Percentiles rank a stretch among this genome's conserved stretches.
phyloP scores from a whole-genome alignment of 2,329 filamentous ascomycete species.

The Nannizziopsis barbatae region DNA sequence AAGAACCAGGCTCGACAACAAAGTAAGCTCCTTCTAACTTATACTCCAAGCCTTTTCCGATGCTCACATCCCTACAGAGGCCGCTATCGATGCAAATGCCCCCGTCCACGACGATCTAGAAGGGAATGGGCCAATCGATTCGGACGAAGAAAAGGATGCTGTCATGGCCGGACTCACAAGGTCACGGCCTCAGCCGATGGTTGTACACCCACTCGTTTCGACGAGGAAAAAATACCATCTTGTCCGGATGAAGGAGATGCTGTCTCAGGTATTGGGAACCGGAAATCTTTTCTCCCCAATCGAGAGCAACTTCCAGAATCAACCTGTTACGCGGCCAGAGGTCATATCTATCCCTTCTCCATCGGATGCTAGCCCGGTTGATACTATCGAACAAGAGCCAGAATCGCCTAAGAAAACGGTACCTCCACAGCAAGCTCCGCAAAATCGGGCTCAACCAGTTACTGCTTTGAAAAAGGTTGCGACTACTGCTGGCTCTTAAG shows the following conservation, averaged over 20 bases:
- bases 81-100: slow-evolving; percentile 86
- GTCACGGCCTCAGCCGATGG: slow-evolving; percentile 67
- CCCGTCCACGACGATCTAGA: slow-evolving; percentile 80
- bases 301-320: slow-evolving; percentile 23
- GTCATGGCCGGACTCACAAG: slow-evolving; percentile 64
- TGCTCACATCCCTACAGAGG: slow-evolving; percentile 48
- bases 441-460: slow-evolving; percentile 12
- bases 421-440: slow-evolving; percentile 12
- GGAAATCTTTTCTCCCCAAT: slow-evolving; percentile 36
- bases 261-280: slow-evolving; percentile 46
- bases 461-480: slow-evolving; percentile 1
- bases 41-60: neutral
- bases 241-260: slow-evolving; percentile 53
- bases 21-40: slow-evolving; percentile 48
- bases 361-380: slow-evolving; percentile 18
- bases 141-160: slow-evolving; percentile 81
- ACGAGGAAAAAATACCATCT: slow-evolving; percentile 47
- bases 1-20: slow-evolving; percentile 98
- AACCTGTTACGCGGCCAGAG: slow-evolving; percentile 27
- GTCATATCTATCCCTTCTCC: slow-evolving; percentile 20
- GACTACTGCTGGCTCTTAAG: slow-evolving; percentile 2
- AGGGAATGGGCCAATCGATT: slow-evolving; percentile 71
- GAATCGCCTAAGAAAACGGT: slow-evolving; percentile 13
- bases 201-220: slow-evolving; percentile 48
- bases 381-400: slow-evolving; percentile 15